Evolutionary conservation across 768 basidiomycete genomes (phyloP).

Genomic region (Agrocybe chaxingu): DNA sequence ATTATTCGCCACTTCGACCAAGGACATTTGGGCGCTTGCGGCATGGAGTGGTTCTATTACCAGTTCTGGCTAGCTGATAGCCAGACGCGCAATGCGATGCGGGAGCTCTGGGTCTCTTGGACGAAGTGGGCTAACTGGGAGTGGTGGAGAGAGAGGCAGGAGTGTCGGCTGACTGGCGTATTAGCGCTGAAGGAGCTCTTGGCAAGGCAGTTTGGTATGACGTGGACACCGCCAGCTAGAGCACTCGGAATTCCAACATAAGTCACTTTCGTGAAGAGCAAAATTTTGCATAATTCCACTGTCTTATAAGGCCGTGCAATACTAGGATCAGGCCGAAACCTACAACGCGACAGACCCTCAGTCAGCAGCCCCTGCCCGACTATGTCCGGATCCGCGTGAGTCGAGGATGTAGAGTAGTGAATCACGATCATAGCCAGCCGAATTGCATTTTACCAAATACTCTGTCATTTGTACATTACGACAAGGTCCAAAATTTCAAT

Average conservation of each 20-base stretch:
- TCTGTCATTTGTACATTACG: no score
- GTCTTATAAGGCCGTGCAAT: no score
- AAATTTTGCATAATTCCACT: no score
- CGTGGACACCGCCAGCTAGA: conserved; percentile 3
- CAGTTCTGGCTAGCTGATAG: conserved; percentile 43
- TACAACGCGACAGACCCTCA: no score
- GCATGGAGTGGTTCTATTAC: conserved; percentile 47
- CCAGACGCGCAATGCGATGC: conserved; percentile 17
- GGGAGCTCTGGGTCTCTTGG: conserved; percentile 19
- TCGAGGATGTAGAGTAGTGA: no score
- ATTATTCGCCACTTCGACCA: conserved; percentile 14
- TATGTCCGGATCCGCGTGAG: no score
- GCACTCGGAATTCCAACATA: neutral
- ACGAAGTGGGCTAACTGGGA: conserved; percentile 10
- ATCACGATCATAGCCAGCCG: no score
- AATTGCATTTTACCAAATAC: no score
- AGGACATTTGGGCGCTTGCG: conserved; percentile 37
- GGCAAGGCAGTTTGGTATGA: neutral
- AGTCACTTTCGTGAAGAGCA: no score
- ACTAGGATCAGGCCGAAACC: no score
- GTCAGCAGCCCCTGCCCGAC: no score
- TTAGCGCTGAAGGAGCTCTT: conserved; percentile 8
- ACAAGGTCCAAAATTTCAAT: no score
- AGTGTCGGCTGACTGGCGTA: conserved; percentile 23
- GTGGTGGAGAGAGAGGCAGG: conserved; percentile 22